Evolutionary conservation across 2,329 filamentous ascomycete genomes (phyloP).

Genomic region (Aspergillus glaucus): DNA sequence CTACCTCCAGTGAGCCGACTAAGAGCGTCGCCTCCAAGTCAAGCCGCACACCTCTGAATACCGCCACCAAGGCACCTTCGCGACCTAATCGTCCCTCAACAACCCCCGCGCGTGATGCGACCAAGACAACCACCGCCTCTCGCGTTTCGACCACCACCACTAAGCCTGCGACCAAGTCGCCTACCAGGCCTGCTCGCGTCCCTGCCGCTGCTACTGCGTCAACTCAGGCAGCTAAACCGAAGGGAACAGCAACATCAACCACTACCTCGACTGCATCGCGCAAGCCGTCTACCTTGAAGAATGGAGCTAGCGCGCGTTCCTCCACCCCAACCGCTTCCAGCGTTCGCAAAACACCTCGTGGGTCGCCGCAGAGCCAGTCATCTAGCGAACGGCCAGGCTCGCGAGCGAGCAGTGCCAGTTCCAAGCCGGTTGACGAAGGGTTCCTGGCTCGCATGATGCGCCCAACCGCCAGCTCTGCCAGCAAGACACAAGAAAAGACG

Average conservation of each 20-base stretch:
- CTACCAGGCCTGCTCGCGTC: slow-evolving; percentile 35
- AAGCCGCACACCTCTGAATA: slow-evolving; percentile 25
- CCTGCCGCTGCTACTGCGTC: slow-evolving; percentile 36
- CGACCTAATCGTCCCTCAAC: slow-evolving; percentile 24
- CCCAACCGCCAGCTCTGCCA: slow-evolving; percentile 45
- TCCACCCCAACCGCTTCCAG: slow-evolving; percentile 17
- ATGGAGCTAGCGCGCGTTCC: slow-evolving; percentile 17
- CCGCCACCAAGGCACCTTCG: slow-evolving; percentile 20
- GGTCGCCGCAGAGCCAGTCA: slow-evolving; percentile 23
- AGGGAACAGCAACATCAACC: slow-evolving; percentile 24
- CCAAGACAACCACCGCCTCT: slow-evolving; percentile 20
- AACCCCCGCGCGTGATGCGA: slow-evolving; percentile 12
- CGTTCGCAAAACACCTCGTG: slow-evolving; percentile 25
- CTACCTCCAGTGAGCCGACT: slow-evolving; percentile 22
- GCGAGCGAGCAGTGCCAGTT: slow-evolving; percentile 31
- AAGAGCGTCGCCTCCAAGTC: slow-evolving; percentile 24
- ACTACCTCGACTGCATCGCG: slow-evolving; percentile 22
- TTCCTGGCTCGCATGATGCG: slow-evolving; percentile 49
- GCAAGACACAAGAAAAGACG: slow-evolving; percentile 43
- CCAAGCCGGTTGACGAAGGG: slow-evolving; percentile 38
- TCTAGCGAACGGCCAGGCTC: slow-evolving; percentile 35
- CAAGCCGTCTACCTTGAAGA: slow-evolving; percentile 32
- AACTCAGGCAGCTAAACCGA: slow-evolving; percentile 29
- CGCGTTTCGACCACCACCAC: slow-evolving; percentile 22
- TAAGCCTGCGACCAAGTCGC: slow-evolving; percentile 33